phyloP scores from a whole-genome alignment of 352 stramenopile genomes.

The Phytophthora lateralis region DNA sequence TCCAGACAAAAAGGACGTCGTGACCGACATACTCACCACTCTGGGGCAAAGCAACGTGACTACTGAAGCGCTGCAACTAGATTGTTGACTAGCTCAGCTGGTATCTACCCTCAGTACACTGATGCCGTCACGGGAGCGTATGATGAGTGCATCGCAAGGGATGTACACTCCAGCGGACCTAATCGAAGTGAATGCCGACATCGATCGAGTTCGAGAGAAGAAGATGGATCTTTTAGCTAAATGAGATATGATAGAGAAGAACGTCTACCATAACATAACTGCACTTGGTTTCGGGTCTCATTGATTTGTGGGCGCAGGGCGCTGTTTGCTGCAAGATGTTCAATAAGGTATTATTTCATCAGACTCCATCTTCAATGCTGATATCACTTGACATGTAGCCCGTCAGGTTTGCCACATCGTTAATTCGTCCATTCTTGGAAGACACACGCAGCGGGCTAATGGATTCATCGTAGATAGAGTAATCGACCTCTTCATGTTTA shows the following conservation, averaged over 20 bases:
- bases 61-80: background rate
- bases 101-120: background rate
- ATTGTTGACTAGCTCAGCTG: conserved; percentile 3
- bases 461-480: background rate
- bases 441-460: conserved; percentile 4
- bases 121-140: background rate
- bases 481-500: background rate
- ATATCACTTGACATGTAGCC: conserved; percentile 15
- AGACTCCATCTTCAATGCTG: background rate
- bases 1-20: background rate
- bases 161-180: background rate
- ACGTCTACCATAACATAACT: background rate
- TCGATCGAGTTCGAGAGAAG: conserved; percentile 1
- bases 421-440: background rate
- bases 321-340: background rate
- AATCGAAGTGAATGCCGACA: background rate
- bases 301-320: background rate
- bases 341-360: background rate
- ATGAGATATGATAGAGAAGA: background rate
- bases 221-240: background rate
- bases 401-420: conserved; percentile 9
- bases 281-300: background rate
- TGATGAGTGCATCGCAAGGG: background rate
- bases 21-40: background rate
- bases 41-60: background rate